These are phyloP conservation scores for Penicillium riverlandense DNA, from an alignment of 495 filamentous ascomycete species.

Conservation along the genomic window DNA sequence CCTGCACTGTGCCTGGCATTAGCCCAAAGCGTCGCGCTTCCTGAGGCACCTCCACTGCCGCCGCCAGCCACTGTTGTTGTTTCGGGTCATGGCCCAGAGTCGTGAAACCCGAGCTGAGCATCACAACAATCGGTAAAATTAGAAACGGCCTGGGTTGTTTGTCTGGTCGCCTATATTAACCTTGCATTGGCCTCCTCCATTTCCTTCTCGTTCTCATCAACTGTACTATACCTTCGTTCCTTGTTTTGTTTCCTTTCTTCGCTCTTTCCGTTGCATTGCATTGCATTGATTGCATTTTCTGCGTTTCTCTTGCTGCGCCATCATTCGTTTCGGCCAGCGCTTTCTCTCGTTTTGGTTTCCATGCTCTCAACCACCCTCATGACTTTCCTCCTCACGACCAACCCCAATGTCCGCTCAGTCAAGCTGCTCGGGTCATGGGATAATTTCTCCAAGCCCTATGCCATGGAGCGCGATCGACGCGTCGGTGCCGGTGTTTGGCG, in stretches of 20 bases:
- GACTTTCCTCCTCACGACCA: conserved; percentile 60
- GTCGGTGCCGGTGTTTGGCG: conserved; percentile 68
- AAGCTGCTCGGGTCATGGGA: conserved; percentile 89
- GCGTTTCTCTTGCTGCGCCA: background rate
- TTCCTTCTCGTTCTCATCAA: background rate
- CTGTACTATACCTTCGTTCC: background rate
- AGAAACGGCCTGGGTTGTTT: no score
- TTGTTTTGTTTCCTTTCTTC: conserved; percentile 1
- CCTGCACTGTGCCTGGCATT: no score
- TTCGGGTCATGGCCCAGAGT: no score
- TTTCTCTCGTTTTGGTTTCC: conserved; percentile 6
- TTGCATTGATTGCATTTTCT: conserved; percentile 11
- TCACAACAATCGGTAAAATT: no score
- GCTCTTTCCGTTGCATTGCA: conserved; percentile 10
- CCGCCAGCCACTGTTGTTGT: no score
- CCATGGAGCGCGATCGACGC: conserved; percentile 68
- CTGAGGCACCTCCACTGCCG: no score
- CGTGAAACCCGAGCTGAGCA: no score
- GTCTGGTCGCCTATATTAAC: background rate
- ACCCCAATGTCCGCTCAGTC: conserved; percentile 60
- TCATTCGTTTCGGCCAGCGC: conserved; percentile 5
- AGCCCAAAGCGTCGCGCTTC: no score
- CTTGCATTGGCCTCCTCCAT: background rate
- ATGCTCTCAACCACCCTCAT: conserved; percentile 72
- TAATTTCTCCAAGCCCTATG: conserved; percentile 72